Evolutionary conservation across 306 rosid species (phyloP).

Genomic region (Abrus precatorius): DNA sequence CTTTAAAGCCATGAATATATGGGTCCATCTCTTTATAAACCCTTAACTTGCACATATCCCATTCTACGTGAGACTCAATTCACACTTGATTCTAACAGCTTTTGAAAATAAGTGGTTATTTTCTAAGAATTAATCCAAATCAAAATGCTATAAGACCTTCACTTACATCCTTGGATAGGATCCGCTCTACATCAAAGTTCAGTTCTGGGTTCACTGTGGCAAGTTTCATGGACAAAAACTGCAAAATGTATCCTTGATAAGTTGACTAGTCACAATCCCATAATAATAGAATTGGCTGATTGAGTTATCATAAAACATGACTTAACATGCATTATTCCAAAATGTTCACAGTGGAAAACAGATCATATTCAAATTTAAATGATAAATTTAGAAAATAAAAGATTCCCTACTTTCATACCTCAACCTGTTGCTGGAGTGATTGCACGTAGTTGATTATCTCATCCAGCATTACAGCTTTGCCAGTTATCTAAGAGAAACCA

Average conservation of each 20-base stretch:
- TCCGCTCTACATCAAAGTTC: constrained; percentile 80
- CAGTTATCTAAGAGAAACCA: constrained; percentile 79
- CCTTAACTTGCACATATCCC: no score
- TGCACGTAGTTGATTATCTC: constrained; percentile 98
- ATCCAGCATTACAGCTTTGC: constrained; percentile 99
- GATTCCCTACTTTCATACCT: constrained; percentile 67
- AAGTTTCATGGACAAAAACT: constrained; percentile 99
- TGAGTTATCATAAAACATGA: constrained; percentile 37
- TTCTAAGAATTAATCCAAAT: not conserved
- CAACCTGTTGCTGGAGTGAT: constrained; percentile 98
- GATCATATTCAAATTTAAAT: constrained; percentile 28
- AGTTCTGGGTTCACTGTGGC: constrained; percentile 96
- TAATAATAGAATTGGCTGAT: constrained; percentile 15
- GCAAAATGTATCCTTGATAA: constrained; percentile 49
- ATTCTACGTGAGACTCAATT: no score
- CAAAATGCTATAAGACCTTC: constrained; percentile 20
- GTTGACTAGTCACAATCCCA: constrained; percentile 36
- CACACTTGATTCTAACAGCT: no score
- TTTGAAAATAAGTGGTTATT: no score
- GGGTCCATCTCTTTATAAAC: no score
- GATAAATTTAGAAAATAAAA: constrained; percentile 33
- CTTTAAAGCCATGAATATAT: no score
- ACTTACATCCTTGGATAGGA: constrained; percentile 95
- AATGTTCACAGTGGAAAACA: constrained; percentile 34
- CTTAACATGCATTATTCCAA: constrained; percentile 22